A percentile compares a stretch with the other conserved stretches of the same genome.
Evolutionary conservation across 805 yeast genomes (phyloP).

Genomic region (Ascoidea tarda): DNA sequence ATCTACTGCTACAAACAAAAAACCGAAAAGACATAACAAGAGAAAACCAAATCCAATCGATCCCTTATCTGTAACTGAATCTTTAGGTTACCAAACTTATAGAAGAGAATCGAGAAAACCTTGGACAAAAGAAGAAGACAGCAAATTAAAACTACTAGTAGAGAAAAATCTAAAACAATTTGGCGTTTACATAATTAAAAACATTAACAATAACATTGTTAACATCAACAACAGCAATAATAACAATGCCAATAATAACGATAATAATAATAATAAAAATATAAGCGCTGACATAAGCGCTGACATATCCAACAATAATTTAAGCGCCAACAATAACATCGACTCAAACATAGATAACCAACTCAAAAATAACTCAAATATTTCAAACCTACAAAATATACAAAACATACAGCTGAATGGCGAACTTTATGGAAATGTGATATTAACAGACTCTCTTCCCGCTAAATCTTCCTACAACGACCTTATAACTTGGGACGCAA

Average conservation of each 20-base stretch:
- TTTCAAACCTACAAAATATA: background rate
- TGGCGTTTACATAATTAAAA: conserved; percentile 12
- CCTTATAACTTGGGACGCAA: conserved; percentile 45
- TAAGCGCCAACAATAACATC: no score
- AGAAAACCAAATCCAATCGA: conserved; percentile 18
- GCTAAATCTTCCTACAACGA: conserved; percentile 17
- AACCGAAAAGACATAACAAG: background rate
- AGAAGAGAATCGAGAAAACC: conserved; percentile 46
- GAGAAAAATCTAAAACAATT: conserved; percentile 19
- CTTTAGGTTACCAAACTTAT: conserved; percentile 63
- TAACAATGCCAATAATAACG: conserved; percentile 3
- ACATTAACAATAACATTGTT: background rate
- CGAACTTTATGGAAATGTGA: no score
- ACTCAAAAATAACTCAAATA: background rate
- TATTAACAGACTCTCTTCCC: background rate
- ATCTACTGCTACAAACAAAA: background rate
- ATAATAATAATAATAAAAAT: conserved; percentile 12
- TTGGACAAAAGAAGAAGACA: conserved; percentile 74
- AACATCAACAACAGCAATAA: conserved; percentile 6
- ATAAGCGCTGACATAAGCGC: background rate
- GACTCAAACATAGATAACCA: background rate
- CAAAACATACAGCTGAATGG: background rate
- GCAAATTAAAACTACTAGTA: conserved; percentile 29
- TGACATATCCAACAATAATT: background rate
- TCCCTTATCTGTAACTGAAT: conserved; percentile 42